A percentile compares a stretch with the other conserved stretches of the same genome.
Evolutionary conservation across 129 eudicot species (phyloP).

Genomic region (Smallanthus sonchifolius): DNA sequence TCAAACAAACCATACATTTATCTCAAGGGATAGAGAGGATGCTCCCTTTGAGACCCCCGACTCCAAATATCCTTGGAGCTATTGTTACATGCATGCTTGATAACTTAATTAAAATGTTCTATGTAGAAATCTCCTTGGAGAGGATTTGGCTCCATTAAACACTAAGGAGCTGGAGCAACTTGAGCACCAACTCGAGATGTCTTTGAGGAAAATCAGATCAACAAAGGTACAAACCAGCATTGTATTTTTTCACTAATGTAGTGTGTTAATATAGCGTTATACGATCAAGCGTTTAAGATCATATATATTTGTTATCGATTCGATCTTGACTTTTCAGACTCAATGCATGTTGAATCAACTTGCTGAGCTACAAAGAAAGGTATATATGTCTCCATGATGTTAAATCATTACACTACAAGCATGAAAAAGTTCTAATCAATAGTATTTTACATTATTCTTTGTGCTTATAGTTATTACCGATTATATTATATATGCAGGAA

Average conservation of each 20-base stretch:
- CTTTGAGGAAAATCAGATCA: conserved; percentile 58
- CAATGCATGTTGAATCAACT: conserved; percentile 54
- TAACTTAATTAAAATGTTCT: not conserved
- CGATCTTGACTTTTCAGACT: conserved; percentile 33
- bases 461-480: not conserved
- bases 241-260: not conserved
- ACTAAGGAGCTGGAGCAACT: conserved; percentile 54
- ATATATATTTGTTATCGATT: not conserved
- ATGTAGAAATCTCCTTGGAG: conserved; percentile 58
- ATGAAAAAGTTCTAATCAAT: not conserved
- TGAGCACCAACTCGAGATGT: conserved; percentile 51
- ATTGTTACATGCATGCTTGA: too few species aligned
- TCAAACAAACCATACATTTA: too few species aligned
- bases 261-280: not conserved
- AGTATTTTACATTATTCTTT: not conserved
- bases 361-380: conserved; percentile 57
- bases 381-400: conserved; percentile 16
- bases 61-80: too few species aligned
- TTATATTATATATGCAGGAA: conserved; percentile 34
- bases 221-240: conserved; percentile 34
- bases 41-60: too few species aligned
- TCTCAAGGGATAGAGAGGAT: too few species aligned
- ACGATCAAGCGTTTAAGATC: not conserved
- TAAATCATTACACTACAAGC: not conserved
- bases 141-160: conserved; percentile 50